Evolutionary conservation across 805 yeast species (phyloP), one percentile per base, ranked within the genome.

Genomic region (Grigorovia yakushimaensis): DNA sequence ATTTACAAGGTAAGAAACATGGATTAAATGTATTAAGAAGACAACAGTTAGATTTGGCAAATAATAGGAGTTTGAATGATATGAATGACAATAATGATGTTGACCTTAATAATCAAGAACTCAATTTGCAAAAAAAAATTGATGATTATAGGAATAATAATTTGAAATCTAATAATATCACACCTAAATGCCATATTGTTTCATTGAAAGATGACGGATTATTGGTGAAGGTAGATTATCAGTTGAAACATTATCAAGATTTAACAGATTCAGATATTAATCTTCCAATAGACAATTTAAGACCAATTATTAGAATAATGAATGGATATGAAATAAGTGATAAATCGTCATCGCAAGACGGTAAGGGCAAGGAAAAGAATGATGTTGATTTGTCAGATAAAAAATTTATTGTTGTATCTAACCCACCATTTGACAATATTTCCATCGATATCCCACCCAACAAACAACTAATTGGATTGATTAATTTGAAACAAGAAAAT

Each of bases 381-480:
- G 13, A 10, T 27, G 9, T 15, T 5, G 33, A 2, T 27, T 27
- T 15, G 13, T 10, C 72, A 1, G 67, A 70, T 44, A 65, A 69
- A 38, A 67, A 70, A 64, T 89, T 81, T 60, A 56, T 93, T 52
- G 80, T 89, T 10, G 66, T 89, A 0, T 81, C 88, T n/a, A 93
- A 83, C 2, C 96, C 88, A 61, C 97, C 97, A 1, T 93, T 87
- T 62, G 91, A 88, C 51, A 87, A 82, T 49, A 71, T 88, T 9
- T 84, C 83, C 1, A 69, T 91, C 48, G 81, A 86, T 49, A 71
- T 93, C 11, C 95, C 95, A 1, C 38, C 23, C 15, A 51, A 55
- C 36, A 69, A 59, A 19, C 77, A 79, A 21, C 69, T 79, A 13
- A 35, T 49, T 7, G 35, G 51, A 8, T 47, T 15, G 37, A 15